These are phyloP conservation scores for Thamnidium elegans DNA, from an alignment of 192 early-diverging fungal genomes.

Conservation along the genomic window DNA sequence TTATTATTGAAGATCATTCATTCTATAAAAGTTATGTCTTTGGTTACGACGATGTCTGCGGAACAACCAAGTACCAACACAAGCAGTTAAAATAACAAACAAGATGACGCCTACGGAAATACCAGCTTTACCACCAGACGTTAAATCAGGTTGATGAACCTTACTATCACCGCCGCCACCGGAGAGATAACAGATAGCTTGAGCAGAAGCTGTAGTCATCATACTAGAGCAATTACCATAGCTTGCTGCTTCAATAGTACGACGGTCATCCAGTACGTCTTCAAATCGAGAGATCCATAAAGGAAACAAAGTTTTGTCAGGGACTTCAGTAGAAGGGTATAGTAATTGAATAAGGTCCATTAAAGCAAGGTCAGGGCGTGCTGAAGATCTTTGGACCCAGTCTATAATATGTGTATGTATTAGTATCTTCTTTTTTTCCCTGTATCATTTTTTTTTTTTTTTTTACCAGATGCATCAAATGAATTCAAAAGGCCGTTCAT, in stretches of 20 bases:
- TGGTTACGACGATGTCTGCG: slow-evolving; percentile 10
- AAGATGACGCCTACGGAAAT: slow-evolving; percentile 4
- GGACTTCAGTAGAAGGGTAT: not conserved
- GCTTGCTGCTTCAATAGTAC: not conserved
- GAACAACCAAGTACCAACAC: slow-evolving; percentile 11
- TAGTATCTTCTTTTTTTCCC: too few relatives aligned
- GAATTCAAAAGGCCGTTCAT: slow-evolving; percentile 3
- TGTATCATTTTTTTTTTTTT: not conserved
- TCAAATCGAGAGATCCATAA: not conserved
- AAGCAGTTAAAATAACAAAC: not conserved
- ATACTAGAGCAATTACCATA: slow-evolving; percentile 5
- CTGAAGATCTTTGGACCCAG: slow-evolving; percentile 11
- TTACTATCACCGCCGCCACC: not conserved
- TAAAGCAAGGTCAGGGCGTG: slow-evolving; percentile 15
- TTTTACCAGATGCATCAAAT: slow-evolving; percentile 5
- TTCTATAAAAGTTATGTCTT: slow-evolving; percentile 18
- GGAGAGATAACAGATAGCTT: not conserved
- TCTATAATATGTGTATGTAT: slow-evolving; percentile 1
- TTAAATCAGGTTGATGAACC: not conserved
- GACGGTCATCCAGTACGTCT: not conserved
- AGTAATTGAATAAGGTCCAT: slow-evolving; percentile 1
- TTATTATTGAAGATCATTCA: slow-evolving; percentile 5
- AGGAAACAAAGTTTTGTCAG: not conserved
- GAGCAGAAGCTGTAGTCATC: not conserved
- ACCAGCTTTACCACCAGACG: slow-evolving; percentile 1